A percentile compares a stretch with the other conserved stretches of the same genome.
These are phyloP conservation scores for Amaranthus tricolor DNA, from an alignment of 179 eudicot genomes.

Conservation along the genomic window DNA sequence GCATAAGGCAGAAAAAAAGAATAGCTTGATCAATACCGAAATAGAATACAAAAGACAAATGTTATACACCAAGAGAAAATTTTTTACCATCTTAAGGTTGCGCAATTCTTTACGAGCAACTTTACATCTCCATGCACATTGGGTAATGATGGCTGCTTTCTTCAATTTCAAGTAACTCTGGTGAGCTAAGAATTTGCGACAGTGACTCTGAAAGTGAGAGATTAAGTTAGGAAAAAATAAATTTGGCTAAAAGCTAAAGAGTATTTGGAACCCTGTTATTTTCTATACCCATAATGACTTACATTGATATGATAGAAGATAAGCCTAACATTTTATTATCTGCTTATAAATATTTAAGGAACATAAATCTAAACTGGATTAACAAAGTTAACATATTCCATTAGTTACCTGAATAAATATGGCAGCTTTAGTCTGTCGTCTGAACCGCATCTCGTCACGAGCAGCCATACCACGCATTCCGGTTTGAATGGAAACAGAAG, in stretches of 20 bases:
- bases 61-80: conserved; percentile 5
- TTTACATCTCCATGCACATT: conserved; percentile 95
- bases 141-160: conserved; percentile 81
- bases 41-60: not conserved
- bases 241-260: not conserved
- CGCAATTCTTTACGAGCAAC: conserved; percentile 82
- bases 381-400: not conserved
- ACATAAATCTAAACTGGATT: not conserved
- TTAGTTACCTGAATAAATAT: conserved; percentile 64
- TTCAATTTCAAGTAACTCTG: conserved; percentile 50
- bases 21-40: not conserved
- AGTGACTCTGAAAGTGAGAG: conserved; percentile 60
- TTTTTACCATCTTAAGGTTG: conserved; percentile 76
- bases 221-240: conserved; percentile 13
- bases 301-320: not conserved
- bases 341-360: not conserved
- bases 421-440: conserved; percentile 74
- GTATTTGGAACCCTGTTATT: not conserved
- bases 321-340: not conserved
- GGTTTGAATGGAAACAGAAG: conserved; percentile 74
- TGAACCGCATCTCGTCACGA: conserved; percentile 76
- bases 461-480: conserved; percentile 97
- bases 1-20: not conserved
- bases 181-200: conserved; percentile 72
- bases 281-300: not conserved